Conservation (phyloP, 192 early-diverging fungal species). For the Oehlia diaphana region DNA sequence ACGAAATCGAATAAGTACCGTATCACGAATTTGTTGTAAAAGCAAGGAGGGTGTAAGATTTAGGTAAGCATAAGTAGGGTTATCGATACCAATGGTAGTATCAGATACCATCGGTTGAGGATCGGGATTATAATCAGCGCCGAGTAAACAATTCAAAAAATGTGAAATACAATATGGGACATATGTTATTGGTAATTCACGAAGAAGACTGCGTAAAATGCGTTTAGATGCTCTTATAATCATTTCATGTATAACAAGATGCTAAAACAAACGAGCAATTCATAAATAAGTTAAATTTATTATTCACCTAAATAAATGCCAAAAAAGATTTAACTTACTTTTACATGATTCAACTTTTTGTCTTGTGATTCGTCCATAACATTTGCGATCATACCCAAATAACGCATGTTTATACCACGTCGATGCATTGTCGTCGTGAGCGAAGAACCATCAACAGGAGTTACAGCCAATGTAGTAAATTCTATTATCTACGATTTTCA, state of each 20-base stretch:
- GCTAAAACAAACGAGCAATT: conserved; percentile 28
- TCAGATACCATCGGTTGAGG: conserved; percentile 51
- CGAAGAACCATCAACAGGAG: conserved; percentile 76
- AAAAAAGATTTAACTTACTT: conserved; percentile 27
- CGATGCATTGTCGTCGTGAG: conserved; percentile 86
- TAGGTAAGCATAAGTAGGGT: conserved; percentile 41
- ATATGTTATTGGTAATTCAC: conserved; percentile 54
- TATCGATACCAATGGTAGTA: conserved; percentile 33
- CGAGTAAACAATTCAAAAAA: conserved; percentile 81
- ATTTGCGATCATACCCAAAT: conserved; percentile 76
- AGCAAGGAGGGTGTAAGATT: conserved; percentile 66
- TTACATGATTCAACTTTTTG: conserved; percentile 53
- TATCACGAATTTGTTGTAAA: conserved; percentile 54
- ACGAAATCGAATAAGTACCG: conserved; percentile 75
- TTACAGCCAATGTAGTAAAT: conserved; percentile 65
- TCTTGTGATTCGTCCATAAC: conserved; percentile 64
- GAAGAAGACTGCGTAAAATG: conserved; percentile 71
- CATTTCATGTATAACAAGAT: conserved; percentile 85
- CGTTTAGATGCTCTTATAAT: conserved; percentile 82
- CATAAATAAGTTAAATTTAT: background rate
- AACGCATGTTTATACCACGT: conserved; percentile 97
- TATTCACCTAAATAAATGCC: too few species aligned
- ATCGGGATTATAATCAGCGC: conserved; percentile 54
- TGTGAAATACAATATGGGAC: conserved; percentile 71
- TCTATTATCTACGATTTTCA: conserved; percentile 52